phyloP scores from a whole-genome alignment of 1,139 yeast species.

The Saccharomyces hybrid region DNA sequence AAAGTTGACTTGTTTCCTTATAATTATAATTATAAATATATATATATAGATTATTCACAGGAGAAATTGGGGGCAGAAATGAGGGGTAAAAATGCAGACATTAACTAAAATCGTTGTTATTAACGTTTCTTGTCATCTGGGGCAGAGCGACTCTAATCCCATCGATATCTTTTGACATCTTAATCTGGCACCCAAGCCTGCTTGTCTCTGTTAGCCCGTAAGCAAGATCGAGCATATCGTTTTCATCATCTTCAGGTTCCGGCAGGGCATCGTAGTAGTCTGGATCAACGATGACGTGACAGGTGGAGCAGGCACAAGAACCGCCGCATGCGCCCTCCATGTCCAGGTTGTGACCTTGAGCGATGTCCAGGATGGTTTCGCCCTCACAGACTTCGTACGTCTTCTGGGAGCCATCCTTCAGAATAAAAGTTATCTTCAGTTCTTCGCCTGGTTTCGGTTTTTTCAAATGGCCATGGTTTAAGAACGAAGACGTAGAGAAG shows the following conservation, averaged over 20 bases:
- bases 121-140: constrained; percentile 92
- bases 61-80: not conserved
- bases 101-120: constrained; percentile 59
- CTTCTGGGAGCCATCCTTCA: constrained; percentile 81
- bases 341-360: constrained; percentile 86
- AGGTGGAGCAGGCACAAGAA: constrained; percentile 96
- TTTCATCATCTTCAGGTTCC: constrained; percentile 95
- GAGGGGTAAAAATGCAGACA: not conserved
- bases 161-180: constrained; percentile 82
- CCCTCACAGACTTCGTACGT: constrained; percentile 87
- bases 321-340: constrained; percentile 99
- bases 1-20: not conserved
- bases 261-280: constrained; percentile 83
- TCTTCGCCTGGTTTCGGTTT: constrained; percentile 94
- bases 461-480: constrained; percentile 72
- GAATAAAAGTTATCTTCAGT: constrained; percentile 72
- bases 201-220: constrained; percentile 96
- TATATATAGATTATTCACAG: not conserved
- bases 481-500: constrained; percentile 9
- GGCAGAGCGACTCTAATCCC: constrained; percentile 95
- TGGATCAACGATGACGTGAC: constrained; percentile 94
- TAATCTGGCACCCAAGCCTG: constrained; percentile 87
- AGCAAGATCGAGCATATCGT: constrained; percentile 96
- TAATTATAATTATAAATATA: not conserved
- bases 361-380: constrained; percentile 84